Base-by-base conservation (phyloP, 805 yeast species). In the Starmera quercuum region DNA sequence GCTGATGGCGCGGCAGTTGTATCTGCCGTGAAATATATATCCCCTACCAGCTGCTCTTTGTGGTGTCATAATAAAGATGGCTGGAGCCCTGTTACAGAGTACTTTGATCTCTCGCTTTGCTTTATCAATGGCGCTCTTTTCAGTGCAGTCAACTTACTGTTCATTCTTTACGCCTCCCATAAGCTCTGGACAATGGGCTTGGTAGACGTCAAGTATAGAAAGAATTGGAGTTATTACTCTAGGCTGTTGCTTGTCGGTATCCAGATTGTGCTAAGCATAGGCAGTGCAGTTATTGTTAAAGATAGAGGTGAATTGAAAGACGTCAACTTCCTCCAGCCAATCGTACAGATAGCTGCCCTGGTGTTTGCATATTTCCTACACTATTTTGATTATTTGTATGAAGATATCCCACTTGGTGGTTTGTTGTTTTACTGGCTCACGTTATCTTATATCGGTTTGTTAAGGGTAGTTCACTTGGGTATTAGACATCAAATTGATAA, bases 361-460 rank as follows among this genome's bases (percentile, higher is more conserved):
- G 31, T 67, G 3, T 70, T 82, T 5, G 82, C 76, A 0, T 52
- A 71, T 13, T 57, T 61, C 4, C 56, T 86, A 23, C 81, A 85
- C 37, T 82, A 76, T 56, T 53, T 82, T 38, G 97, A 90, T 53
- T 80, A 76, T 48, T 73, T 68, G 55, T 75, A 83, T 52, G 53
- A 77, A 9, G 66, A 60, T 28, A 71, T 83, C 16, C 76, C 96
- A 2, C 73, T 70, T 44, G 80, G 90, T 2, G 64, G 74, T 0
- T 59, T 87, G 30, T 68, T 90, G 26, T 66, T 80, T 41, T 90
- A 73, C 58, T 90, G 95, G 95, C 60, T 82, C 30, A 64, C 77
- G 37, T 64, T 70, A 26, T 45, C 70, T 1, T 34, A 79, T 6
- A 61, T 75, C 23, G 71, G 72, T 16, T 36, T 61, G 9, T 59